Percentiles rank a stretch among this genome's conserved stretches.
These are phyloP conservation scores for Colletotrichum gloeosporioides DNA, from an alignment of 2,329 filamentous ascomycete genomes.

Conservation along the genomic window DNA sequence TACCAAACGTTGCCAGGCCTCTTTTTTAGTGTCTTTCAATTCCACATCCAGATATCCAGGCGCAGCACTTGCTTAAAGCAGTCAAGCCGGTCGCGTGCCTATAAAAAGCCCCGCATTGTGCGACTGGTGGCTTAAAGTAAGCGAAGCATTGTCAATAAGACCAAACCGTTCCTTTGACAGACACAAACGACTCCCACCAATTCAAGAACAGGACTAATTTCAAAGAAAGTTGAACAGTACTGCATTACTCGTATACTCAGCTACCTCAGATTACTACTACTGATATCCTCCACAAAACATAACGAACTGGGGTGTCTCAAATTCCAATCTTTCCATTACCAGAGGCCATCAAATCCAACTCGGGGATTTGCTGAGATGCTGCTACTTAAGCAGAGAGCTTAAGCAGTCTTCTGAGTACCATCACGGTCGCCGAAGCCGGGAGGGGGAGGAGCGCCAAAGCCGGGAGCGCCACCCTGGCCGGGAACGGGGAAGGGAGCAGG, in stretches of 20 bases:
- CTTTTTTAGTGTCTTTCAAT: not conserved
- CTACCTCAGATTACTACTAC: not conserved
- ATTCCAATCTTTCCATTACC: not conserved
- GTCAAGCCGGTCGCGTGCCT: not conserved
- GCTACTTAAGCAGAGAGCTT: not conserved
- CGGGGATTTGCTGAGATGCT: not conserved
- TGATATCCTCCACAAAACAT: not conserved
- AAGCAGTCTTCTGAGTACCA: not conserved
- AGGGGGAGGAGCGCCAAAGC: not conserved
- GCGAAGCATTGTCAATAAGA: not conserved
- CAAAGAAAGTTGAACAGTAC: not conserved
- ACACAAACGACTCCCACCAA: not conserved
- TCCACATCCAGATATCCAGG: not conserved
- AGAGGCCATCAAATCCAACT: not conserved
- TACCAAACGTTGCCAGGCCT: not conserved
- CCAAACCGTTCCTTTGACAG: not conserved
- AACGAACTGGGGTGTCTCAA: not conserved
- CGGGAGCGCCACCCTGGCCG: not conserved
- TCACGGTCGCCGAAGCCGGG: not conserved
- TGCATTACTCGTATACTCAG: not conserved
- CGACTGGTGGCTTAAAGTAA: not conserved
- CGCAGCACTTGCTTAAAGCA: not conserved
- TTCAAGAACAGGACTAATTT: not conserved
- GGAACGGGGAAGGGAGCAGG: conserved; percentile 8
- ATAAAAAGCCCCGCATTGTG: not conserved